Evolutionary conservation across 1,139 yeast species (phyloP), one percentile per base, ranked within the genome.

Genomic region (Lodderomyces jiufengensis): DNA sequence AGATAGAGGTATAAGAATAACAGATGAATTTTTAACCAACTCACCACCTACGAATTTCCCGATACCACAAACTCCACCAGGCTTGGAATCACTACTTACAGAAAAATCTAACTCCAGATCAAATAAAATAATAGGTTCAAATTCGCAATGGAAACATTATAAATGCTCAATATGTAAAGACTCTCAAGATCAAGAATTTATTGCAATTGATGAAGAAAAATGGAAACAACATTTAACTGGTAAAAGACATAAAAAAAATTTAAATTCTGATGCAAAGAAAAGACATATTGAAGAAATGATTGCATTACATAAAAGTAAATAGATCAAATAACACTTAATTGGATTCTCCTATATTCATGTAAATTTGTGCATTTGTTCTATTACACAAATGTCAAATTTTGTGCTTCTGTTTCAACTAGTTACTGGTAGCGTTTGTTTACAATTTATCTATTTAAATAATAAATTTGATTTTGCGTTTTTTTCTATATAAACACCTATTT

Each of bases 191-290:
- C 62, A 73, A 5, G 72, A 76, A 0, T 57, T 84, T 15, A 72
- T 85, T 1, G 73, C 85, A 1, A 80, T 92, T 7, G 97, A 97
- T 0, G 78, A 79, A 34, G 75, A 72, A 3, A 82, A 74, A 34
- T 87, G 88, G 83, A 58, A 71, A 4, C 66, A 72, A 3, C 98
- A 92, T 56, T 40, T 78, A 32, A 62, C 65, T 18, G 81, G 96
- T 42, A 67, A 78, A 42, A 70, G 84, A 39, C 96, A 87, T 45
- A 61, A 51, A 43, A 52, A 54, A 34, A 55, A 48, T 36, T 38
- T 51, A 12, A 45, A 48, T 5, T 44, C 46, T 7, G 51, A 46
- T 20, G 45, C 45, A 26, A 49, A 50, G 28, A 38, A 50, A 5
- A 50, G 46, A 34, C 52, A 49, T 29, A 31, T 32, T 16, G 38